A percentile compares a stretch with the other conserved stretches of the same genome.
Evolutionary conservation across 257 asterid species (phyloP).

Genomic region (Coffea canephora): DNA sequence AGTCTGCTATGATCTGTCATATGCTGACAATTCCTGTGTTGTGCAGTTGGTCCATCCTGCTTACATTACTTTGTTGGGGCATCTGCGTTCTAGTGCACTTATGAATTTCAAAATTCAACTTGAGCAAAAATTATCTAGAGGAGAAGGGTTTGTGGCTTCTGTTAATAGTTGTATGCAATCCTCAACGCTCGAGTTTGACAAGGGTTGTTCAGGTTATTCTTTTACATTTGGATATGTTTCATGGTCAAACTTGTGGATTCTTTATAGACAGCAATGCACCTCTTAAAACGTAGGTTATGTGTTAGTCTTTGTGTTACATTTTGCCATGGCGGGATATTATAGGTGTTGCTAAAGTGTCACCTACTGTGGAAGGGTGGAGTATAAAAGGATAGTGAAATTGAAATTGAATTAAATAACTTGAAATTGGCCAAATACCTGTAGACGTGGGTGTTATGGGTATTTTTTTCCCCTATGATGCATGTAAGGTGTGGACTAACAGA

Average conservation of each 20-base stretch:
- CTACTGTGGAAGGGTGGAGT: background rate
- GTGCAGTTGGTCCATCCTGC: constrained; percentile 98
- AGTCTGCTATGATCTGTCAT: background rate
- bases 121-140: constrained; percentile 61
- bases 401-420: background rate
- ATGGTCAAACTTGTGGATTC: background rate
- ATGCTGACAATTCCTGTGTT: background rate
- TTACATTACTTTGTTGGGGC: constrained; percentile 83
- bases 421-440: background rate
- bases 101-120: constrained; percentile 68
- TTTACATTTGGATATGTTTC: background rate
- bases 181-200: constrained; percentile 45
- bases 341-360: background rate
- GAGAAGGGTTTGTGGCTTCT: constrained; percentile 68
- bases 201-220: constrained; percentile 51
- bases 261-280: background rate
- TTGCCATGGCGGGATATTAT: background rate
- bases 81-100: constrained; percentile 66
- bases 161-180: constrained; percentile 40
- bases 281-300: background rate
- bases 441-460: no score
- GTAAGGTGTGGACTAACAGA: background rate
- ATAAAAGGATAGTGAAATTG: no score
- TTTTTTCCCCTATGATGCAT: background rate
- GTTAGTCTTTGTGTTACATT: background rate